Evolutionary conservation across 352 stramenopile species (phyloP), one percentile per base, ranked within the genome.

Genomic region (Pythium phragmitis): DNA sequence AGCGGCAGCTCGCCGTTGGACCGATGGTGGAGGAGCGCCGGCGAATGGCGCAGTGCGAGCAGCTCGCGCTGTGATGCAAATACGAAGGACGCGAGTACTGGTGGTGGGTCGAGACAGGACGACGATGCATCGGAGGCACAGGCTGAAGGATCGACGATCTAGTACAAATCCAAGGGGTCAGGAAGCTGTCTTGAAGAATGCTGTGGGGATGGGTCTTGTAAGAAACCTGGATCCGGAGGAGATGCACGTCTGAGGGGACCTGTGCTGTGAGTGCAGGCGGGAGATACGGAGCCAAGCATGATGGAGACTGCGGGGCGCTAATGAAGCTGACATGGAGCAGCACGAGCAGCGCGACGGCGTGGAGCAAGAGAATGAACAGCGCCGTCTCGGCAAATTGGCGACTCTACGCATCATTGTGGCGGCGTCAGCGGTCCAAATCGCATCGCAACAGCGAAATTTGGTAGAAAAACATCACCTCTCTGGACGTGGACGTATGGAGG

Each of bases 1-100:
- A 75, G 60, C 21, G 69, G 57, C 13, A 81, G 37, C 43, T n/a
- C 13, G 61, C 26, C n/a, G 43, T 17, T 51, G 37, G 48, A 46
- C 14, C 14, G 56, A 21, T 61, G 60, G 4, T 39, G 60, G 30
- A 65, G 46, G n/a, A 67, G 34, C 1, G 33, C 36, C 46, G 39
- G 74, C 68, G 63, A 50, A 54, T 87, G 71, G 5, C 82, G 51
- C 30, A 96, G 74, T 53, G 85, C 76, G n/a, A 96, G 70, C 3
- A 93, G 65, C 21, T 72, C 85, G 23, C 78, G 87, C 48, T 93
- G 73, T 7, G 81, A 66, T 0, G 82, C 85, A 60, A 82, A 96
- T 6, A 96, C 68, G 62, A 79, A 92, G 23, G 81, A 79, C 33
- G 72, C 63, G 2, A 70, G 33, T 1, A 53, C 51, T 17, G 17